Conservation (phyloP, 495 filamentous ascomycete genomes). For the Penicillium simplicissimum region DNA sequence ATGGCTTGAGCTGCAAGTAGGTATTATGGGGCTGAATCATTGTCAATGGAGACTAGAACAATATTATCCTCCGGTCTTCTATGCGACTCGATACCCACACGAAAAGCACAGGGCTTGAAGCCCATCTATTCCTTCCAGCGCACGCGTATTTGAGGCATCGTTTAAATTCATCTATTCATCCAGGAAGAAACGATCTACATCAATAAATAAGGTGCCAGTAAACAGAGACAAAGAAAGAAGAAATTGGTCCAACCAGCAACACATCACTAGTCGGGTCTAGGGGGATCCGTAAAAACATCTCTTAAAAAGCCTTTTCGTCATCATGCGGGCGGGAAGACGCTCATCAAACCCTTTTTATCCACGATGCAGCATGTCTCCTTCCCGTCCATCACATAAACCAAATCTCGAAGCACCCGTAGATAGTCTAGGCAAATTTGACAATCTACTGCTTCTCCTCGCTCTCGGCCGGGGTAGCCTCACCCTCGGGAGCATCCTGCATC, state of each 20-base stretch:
- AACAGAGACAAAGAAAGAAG: conserved; percentile 20
- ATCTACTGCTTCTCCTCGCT: conserved; percentile 49
- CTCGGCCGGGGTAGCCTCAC: conserved; percentile 41
- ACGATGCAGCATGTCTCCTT: background rate
- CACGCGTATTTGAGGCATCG: conserved; percentile 9
- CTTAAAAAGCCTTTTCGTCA: conserved; percentile 32
- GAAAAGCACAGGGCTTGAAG: no score
- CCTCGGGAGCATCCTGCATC: conserved; percentile 57
- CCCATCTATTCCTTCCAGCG: no score
- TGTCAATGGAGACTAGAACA: background rate
- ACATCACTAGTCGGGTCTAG: conserved; percentile 24
- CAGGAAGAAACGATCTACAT: conserved; percentile 31
- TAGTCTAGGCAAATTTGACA: background rate
- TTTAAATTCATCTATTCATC: conserved; percentile 34
- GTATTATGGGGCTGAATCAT: background rate
- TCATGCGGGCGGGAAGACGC: conserved; percentile 14
- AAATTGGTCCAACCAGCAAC: conserved; percentile 17
- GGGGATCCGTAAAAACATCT: conserved; percentile 32
- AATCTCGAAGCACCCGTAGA: conserved; percentile 5
- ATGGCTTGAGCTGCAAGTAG: no score
- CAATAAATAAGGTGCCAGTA: conserved; percentile 31
- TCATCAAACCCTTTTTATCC: background rate
- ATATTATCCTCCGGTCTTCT: no score
- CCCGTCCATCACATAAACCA: background rate
- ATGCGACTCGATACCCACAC: no score